Percentiles rank a stretch among this genome's conserved stretches.
Evolutionary conservation across 176 grass and related monocot genomes (phyloP).

Genomic region (Musa itinerans): DNA sequence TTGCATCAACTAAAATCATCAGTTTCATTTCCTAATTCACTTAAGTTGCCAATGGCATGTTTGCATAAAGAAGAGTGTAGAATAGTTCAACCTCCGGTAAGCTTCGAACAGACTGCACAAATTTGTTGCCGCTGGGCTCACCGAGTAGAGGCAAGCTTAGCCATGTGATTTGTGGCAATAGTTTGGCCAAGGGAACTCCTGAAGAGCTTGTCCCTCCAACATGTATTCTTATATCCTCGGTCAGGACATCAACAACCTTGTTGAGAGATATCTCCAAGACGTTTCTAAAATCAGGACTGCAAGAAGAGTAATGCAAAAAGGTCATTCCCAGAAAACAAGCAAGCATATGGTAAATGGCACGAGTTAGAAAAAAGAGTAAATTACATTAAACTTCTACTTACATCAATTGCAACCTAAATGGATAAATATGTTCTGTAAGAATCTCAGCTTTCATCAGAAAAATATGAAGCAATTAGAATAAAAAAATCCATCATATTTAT

Average conservation of each 20-base stretch:
- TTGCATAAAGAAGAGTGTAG: constrained; percentile 81
- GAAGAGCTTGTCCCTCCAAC: constrained; percentile 32
- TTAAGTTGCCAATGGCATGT: constrained; percentile 27
- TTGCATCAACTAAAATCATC: too few species aligned
- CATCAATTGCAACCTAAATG: too few species aligned
- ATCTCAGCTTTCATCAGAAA: too few species aligned
- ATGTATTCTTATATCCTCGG: constrained; percentile 38
- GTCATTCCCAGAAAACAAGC: not conserved
- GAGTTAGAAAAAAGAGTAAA: too few species aligned
- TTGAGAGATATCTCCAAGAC: constrained; percentile 71
- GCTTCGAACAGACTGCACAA: constrained; percentile 57
- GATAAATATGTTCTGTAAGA: too few species aligned
- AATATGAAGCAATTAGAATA: too few species aligned
- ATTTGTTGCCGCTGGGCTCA: constrained; percentile 74
- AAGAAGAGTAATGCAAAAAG: constrained; percentile 13
- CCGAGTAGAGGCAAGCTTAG: constrained; percentile 62
- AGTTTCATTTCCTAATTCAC: too few species aligned
- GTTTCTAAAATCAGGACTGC: constrained; percentile 74
- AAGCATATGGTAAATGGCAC: not conserved
- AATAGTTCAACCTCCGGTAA: constrained; percentile 82
- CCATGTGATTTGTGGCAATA: constrained; percentile 63
- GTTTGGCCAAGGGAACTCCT: constrained; percentile 62
- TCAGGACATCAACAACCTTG: constrained; percentile 43
- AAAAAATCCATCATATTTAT: too few species aligned
- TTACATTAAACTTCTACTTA: too few species aligned